A percentile compares a stretch with the other conserved stretches of the same genome.
phyloP scores from a whole-genome alignment of 169 alveolate genomes.

The Ichthyophthirius multifiliis region DNA sequence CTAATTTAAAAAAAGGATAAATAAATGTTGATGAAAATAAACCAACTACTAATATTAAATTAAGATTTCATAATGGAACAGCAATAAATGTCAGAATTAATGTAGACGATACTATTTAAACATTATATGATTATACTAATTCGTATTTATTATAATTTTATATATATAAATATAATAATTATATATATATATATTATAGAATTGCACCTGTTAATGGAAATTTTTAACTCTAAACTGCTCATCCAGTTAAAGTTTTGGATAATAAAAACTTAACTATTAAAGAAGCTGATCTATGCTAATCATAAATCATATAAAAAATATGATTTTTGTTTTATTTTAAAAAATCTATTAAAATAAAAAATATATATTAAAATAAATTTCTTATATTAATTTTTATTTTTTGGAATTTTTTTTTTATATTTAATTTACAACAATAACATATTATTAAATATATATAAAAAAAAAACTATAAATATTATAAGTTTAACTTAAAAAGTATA shows the following conservation, averaged over 20 bases:
- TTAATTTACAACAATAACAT: too few species aligned
- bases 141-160: not conserved
- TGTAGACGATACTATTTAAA: conserved; percentile 58
- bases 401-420: too few species aligned
- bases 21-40: conserved; percentile 59
- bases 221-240: conserved; percentile 71
- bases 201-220: conserved; percentile 88
- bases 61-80: conserved; percentile 88
- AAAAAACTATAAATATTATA: too few species aligned
- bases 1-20: conserved; percentile 44
- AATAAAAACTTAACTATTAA: conserved; percentile 42
- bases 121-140: conserved; percentile 51
- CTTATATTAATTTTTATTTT: too few species aligned
- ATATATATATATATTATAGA: conserved; percentile 25
- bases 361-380: too few species aligned
- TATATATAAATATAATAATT: not conserved
- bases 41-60: conserved; percentile 78
- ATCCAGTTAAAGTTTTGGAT: conserved; percentile 79
- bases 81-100: conserved; percentile 67
- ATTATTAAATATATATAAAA: too few species aligned
- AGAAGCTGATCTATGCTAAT: conserved; percentile 57
- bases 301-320: conserved; percentile 60
- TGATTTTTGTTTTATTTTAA: too few species aligned
- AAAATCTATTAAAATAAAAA: too few species aligned
- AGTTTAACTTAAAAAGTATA: too few species aligned